phyloP scores from a whole-genome alignment of 2,329 filamentous ascomycete genomes.

The Paramyrothecium roridum region DNA sequence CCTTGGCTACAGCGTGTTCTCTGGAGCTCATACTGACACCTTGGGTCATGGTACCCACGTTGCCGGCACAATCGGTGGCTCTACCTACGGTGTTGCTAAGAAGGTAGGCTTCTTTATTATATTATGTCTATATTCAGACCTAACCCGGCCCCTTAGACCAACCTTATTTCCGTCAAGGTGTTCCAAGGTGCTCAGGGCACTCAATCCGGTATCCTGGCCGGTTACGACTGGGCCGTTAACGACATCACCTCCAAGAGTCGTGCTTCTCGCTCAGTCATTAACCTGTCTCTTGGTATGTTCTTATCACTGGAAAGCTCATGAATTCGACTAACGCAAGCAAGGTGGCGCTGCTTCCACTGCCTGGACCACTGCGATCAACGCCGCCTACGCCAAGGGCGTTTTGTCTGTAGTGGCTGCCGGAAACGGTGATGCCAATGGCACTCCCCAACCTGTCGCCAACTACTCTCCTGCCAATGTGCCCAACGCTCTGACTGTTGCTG shows the following conservation, averaged over 20 bases:
- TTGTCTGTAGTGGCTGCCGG: constrained; percentile 44
- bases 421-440: constrained; percentile 29
- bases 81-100: constrained; percentile 42
- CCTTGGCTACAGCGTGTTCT: constrained; percentile 33
- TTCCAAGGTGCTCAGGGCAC: constrained; percentile 19
- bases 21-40: constrained; percentile 26
- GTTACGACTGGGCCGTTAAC: constrained; percentile 30
- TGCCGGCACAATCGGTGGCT: constrained; percentile 33
- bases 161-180: constrained; percentile 40
- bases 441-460: constrained; percentile 32
- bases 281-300: constrained; percentile 37
- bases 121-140: neutral
- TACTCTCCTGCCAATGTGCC: constrained; percentile 43
- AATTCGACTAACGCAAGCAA: constrained; percentile 3
- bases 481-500: constrained; percentile 46
- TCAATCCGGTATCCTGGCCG: constrained; percentile 22
- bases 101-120: constrained; percentile 14
- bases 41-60: constrained; percentile 41
- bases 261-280: constrained; percentile 32
- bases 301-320: neutral
- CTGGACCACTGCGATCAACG: constrained; percentile 38
- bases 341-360: constrained; percentile 26
- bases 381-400: constrained; percentile 34
- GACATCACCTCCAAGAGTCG: constrained; percentile 26
- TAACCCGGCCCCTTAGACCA: constrained; percentile 15